Evolutionary conservation across 495 filamentous ascomycete species (phyloP).

Genomic region (Podospora conica): DNA sequence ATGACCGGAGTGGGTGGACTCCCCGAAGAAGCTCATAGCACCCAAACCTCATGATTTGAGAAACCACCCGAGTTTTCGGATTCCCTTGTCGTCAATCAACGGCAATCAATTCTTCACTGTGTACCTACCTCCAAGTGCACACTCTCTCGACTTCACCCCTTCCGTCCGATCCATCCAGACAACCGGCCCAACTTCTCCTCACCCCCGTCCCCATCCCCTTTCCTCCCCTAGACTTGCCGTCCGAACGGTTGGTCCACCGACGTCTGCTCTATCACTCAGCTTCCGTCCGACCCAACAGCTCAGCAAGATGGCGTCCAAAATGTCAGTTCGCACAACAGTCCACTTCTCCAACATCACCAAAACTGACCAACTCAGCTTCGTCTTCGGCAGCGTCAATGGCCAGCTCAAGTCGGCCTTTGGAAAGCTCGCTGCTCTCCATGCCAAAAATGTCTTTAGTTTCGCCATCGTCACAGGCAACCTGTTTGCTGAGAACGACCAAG

Average conservation of each 20-base stretch:
- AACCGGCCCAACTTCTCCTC: too few species aligned
- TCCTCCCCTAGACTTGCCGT: background rate
- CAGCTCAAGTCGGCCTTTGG: slow-evolving; percentile 64
- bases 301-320: slow-evolving; percentile 26
- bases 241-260: too few species aligned
- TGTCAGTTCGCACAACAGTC: slow-evolving; percentile 20
- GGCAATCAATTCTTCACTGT: too few species aligned
- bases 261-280: too few species aligned
- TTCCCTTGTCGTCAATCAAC: background rate
- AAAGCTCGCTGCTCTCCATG: slow-evolving; percentile 70
- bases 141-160: background rate
- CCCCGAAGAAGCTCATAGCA: background rate
- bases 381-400: slow-evolving; percentile 73
- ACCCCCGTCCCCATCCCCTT: background rate
- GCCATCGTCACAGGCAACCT: slow-evolving; percentile 80
- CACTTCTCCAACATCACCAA: slow-evolving; percentile 8
- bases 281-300: background rate
- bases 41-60: background rate
- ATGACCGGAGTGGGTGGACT: background rate
- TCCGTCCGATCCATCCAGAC: background rate
- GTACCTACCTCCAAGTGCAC: too few species aligned
- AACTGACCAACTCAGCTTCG: slow-evolving; percentile 56
- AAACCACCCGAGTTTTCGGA: background rate
- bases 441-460: slow-evolving; percentile 79
- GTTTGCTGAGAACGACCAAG: slow-evolving; percentile 54